Conservation (phyloP, 139 green algal species). For the Ulvella scutata region DNA sequence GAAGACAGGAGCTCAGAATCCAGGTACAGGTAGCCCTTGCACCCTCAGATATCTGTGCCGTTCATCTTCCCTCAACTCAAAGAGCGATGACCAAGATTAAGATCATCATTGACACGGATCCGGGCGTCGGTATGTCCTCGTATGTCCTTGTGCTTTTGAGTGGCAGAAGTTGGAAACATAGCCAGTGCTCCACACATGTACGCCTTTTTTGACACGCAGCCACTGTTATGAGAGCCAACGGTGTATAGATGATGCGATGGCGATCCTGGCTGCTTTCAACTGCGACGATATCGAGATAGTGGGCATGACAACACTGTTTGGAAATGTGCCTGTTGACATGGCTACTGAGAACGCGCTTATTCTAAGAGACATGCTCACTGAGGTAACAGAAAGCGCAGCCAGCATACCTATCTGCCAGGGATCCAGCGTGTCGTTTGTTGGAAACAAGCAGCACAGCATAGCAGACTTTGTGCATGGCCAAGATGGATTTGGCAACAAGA, state of each 20-base stretch:
- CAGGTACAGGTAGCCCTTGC: too few species aligned
- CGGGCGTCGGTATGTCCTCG: constrained; percentile 36
- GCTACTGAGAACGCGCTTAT: constrained; percentile 62
- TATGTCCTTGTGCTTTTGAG: too few species aligned
- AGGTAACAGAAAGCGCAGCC: background rate
- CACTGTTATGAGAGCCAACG: too few species aligned
- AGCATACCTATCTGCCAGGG: constrained; percentile 38
- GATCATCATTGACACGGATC: constrained; percentile 64
- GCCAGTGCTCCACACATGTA: too few species aligned
- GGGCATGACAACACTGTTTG: constrained; percentile 66
- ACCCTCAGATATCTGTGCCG: too few species aligned
- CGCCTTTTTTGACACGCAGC: too few species aligned
- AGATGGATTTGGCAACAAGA: constrained; percentile 75
- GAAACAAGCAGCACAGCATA: constrained; percentile 39
- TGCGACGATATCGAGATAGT: constrained; percentile 53
- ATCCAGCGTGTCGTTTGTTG: constrained; percentile 19
- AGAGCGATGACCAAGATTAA: too few species aligned
- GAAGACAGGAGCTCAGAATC: too few species aligned
- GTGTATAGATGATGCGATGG: constrained; percentile 70
- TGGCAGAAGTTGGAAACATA: too few species aligned
- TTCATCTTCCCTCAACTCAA: too few species aligned
- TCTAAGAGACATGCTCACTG: background rate
- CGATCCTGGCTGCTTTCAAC: constrained; percentile 59
- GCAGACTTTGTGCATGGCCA: constrained; percentile 82
- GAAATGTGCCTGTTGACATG: constrained; percentile 55